Conservation (phyloP, 2,329 filamentous ascomycete genomes). For the Alternaria tenuissima region DNA sequence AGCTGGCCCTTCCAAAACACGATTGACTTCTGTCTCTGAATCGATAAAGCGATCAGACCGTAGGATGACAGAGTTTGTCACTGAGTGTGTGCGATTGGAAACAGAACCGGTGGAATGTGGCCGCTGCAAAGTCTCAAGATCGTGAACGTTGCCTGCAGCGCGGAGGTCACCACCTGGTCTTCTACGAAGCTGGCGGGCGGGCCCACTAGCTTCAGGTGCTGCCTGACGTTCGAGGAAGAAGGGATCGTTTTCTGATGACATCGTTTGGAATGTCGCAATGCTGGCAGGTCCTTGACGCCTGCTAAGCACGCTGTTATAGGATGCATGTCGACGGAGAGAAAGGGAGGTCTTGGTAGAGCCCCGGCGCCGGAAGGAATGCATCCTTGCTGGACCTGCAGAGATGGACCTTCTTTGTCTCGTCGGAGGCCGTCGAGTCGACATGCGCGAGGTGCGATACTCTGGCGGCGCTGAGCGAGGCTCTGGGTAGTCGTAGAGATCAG, state of each 20-base stretch:
- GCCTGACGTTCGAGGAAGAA: conserved; percentile 48
- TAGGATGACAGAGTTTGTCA: conserved; percentile 50
- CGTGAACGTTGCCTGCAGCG: conserved; percentile 56
- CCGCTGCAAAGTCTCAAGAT: conserved; percentile 53
- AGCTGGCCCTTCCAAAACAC: conserved; percentile 15
- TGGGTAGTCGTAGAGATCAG: conserved; percentile 31
- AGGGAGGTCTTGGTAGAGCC: conserved; percentile 42
- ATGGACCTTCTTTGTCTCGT: conserved; percentile 36
- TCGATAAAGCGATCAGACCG: conserved; percentile 42
- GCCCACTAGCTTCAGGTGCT: conserved; percentile 28
- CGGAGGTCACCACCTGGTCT: conserved; percentile 60
- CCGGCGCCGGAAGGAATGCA: conserved; percentile 48
- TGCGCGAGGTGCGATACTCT: conserved; percentile 30
- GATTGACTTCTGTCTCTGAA: conserved; percentile 19
- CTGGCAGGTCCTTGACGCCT: conserved; percentile 64
- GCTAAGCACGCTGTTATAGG: conserved; percentile 65
- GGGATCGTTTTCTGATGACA: conserved; percentile 54
- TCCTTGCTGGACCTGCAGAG: conserved; percentile 42
- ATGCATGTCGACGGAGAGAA: conserved; percentile 64
- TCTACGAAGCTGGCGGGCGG: conserved; percentile 54
- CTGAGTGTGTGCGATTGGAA: conserved; percentile 54
- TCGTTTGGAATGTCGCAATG: conserved; percentile 63
- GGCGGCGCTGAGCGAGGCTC: conserved; percentile 18
- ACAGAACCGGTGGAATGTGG: conserved; percentile 59
- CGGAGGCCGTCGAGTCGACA: conserved; percentile 28